Evolutionary conservation across 169 alveolate species (phyloP).

Genomic region (Plasmodium cynomolgi): DNA sequence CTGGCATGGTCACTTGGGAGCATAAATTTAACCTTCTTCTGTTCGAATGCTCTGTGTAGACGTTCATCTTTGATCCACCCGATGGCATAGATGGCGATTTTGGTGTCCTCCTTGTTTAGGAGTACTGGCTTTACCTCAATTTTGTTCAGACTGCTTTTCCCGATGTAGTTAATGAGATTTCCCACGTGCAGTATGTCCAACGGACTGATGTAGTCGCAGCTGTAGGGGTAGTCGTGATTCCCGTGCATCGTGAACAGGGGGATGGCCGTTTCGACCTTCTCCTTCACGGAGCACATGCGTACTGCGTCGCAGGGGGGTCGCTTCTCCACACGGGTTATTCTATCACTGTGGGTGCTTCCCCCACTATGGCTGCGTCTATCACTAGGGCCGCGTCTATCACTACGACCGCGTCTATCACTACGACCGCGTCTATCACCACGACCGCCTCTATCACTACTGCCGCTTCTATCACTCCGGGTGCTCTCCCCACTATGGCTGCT

Average conservation of each 20-base stretch:
- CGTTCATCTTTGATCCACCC: constrained; percentile 97
- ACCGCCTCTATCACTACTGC: not conserved
- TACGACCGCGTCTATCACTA: not conserved
- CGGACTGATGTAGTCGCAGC: constrained; percentile 77
- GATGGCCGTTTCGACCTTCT: constrained; percentile 25
- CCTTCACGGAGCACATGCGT: constrained; percentile 5
- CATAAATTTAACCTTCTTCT: constrained; percentile 89
- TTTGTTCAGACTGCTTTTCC: constrained; percentile 89
- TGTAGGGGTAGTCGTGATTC: constrained; percentile 82
- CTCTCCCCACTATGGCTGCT: not conserved
- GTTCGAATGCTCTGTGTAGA: constrained; percentile 91
- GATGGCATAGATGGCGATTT: constrained; percentile 95
- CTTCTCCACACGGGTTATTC: no score
- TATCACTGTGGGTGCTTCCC: not conserved
- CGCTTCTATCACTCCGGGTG: not conserved
- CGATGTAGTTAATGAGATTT: constrained; percentile 93
- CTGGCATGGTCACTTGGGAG: constrained; percentile 86
- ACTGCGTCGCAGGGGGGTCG: not conserved
- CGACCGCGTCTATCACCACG: not conserved
- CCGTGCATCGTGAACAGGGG: constrained; percentile 80
- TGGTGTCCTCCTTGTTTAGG: constrained; percentile 90
- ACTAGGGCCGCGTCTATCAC: not conserved
- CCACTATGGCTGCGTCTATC: not conserved
- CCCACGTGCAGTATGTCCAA: constrained; percentile 80
- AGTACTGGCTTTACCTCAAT: constrained; percentile 92